Conservation (phyloP, 176 grass and related monocot genomes). For the Raddia distichophylla region DNA sequence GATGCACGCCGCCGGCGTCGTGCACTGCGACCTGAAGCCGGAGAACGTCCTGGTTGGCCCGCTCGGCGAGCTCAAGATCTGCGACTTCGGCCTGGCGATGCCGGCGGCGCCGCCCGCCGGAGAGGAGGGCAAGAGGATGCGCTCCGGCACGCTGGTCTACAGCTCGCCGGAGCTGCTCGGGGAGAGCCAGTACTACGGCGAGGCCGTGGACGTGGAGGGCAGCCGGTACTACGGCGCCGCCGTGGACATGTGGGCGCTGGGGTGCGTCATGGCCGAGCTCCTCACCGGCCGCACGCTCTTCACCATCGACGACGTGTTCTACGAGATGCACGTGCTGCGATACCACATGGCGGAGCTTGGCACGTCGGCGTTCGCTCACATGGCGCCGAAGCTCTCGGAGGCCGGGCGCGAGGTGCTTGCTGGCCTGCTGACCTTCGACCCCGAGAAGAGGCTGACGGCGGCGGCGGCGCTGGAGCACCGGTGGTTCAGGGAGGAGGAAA, state of each 20-base stretch:
- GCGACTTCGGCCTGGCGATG: no score
- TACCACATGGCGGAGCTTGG: neutral
- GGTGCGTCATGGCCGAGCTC: conserved; percentile 24
- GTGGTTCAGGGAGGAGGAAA: no score
- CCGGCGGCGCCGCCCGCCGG: neutral
- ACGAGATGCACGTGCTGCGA: neutral
- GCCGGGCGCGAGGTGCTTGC: no score
- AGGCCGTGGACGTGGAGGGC: neutral
- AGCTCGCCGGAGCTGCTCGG: conserved; percentile 12
- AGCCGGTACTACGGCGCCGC: neutral
- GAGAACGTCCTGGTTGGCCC: no score
- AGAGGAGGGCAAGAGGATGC: neutral
- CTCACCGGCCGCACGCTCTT: conserved; percentile 28
- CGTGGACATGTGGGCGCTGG: conserved; percentile 23
- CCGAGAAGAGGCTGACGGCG: no score
- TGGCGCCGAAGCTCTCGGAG: no score
- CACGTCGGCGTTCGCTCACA: no score
- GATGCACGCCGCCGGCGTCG: no score
- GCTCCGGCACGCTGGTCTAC: conserved; percentile 10
- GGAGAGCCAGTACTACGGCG: neutral
- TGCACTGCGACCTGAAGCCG: no score
- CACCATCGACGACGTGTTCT: conserved; percentile 13
- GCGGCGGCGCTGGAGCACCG: no score
- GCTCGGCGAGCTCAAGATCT: no score
- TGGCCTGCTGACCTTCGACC: no score